Base-by-base conservation (phyloP, 1,284 basidiomycete genomes). In the Melampsora americana region DNA sequence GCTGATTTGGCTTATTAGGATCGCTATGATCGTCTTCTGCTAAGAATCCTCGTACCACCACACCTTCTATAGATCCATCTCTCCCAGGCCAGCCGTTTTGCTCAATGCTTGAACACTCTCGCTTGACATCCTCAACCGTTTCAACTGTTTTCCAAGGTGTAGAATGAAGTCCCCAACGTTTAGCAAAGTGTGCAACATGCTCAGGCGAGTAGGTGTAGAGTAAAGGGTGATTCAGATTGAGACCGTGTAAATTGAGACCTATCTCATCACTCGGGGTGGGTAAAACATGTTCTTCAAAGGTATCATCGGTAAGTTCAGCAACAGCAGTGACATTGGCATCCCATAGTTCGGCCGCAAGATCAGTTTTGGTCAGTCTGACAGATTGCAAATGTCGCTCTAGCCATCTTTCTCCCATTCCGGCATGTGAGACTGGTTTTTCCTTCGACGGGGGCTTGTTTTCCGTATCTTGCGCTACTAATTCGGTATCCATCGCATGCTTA, bases 271-370 rank as follows among this genome's bases (percentile, higher is more conserved):
- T 85, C 0, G 91, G 84, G 80, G 95, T 96, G 0, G 89, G 86
- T 0, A 99, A 87, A 56, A 99, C 95, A 80, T 99, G 96, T 83
- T 99, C 96, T 80, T 99, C 96, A 81, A 99, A 99, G 0, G 87
- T 88, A 83, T 99, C 96, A 81, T 99, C 95, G 82, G 86, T 66
- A 79, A 92, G 92, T 87, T 97, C 94, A 4, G 93, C 89, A 0
- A 98, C 87, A 0, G 93, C 94, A 0, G 95, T 97, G 87, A 91
- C 89, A 74, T 93, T 91, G 44, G 89, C 88, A 50, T 89, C 86
- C 90, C 91, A 97, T 0, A 99, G 86, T 20, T 85, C 85, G 1
- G 82, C 81, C 0, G 95, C 95, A 18, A 99, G 85, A 56, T 94
- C 85, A 62, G 86, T 87, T 79, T 91, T 89, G 0, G 88, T 90